Evolutionary conservation across 306 rosid genomes (phyloP), one percentile per base, ranked within the genome.

Genomic region (Malus asiatica): DNA sequence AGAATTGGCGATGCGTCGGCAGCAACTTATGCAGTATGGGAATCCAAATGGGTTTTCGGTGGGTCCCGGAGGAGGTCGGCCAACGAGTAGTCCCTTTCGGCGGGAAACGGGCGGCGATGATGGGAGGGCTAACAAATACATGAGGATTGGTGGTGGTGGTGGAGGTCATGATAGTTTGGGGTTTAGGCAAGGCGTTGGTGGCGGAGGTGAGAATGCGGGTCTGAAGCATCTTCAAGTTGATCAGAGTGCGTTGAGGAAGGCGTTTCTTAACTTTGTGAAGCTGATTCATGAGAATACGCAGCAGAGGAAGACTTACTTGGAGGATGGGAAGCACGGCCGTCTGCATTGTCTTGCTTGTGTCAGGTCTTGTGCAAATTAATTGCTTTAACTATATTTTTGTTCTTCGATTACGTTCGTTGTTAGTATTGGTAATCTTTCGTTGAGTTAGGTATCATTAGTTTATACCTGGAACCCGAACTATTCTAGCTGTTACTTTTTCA

Each of bases 321-420:
- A 89, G 85, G 85, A 96, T 29, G 97, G 96, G 48, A 93, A 90
- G 77, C 88, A 83, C 29, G 93, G 91, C 11, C 89, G 89, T 60
- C 89, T 93, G 79, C 96, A 78, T 25, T 96, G 99, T 71, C 55
- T 86, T 82, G 99, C 90, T 77, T 96, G 99, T 70, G 81, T 84
- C 91, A 96, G 99, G 99, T 93, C 79, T 83, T 88, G 51, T 81
- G 69, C 59, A 71, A 27, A 9, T 25, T 40, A 20, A 72, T 79
- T 72, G 46, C 14, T 59, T 67, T 61, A 35, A 38, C 61, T 72
- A 23, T 1, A 18, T 74, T 83, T 22, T 63, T 52, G 63, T 38
- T 27, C 77, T 51, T 14, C 14, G 16, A 32, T 9, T 11, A 10
- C 62, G 66, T 33, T 68, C 25, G 3, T 25, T 40, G 25, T 67